Conservation (phyloP, 1,139 yeast species). For the Kodamaea arcana region DNA sequence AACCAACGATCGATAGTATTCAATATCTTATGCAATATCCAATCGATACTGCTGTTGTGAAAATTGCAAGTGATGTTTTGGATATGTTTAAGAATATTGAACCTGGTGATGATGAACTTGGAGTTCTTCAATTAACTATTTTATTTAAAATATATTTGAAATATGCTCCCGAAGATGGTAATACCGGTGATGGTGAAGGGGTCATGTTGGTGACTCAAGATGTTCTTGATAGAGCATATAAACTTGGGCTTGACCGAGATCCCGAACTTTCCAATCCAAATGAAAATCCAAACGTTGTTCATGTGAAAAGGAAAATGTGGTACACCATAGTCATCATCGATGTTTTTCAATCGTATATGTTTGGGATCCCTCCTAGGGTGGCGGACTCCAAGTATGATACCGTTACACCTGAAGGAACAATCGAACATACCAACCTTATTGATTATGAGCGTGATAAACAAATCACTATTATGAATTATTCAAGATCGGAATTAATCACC, state of each 20-base stretch:
- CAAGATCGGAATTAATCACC: constrained; percentile 1
- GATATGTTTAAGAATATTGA: constrained; percentile 6
- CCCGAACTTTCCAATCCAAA: constrained; percentile 10
- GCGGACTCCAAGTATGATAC: constrained; percentile 1
- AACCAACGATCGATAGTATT: constrained; percentile 14
- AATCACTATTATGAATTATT: constrained; percentile 5
- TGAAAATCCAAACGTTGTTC: constrained; percentile 11
- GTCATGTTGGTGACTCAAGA: constrained; percentile 10
- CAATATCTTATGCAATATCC: constrained; percentile 23
- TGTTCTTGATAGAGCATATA: constrained; percentile 12
- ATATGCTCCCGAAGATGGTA: constrained; percentile 17
- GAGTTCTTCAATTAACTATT: constrained; percentile 14
- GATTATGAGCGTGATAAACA: constrained; percentile 9
- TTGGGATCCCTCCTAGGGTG: constrained; percentile 11
- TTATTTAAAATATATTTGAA: constrained; percentile 12
- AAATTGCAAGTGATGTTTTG: constrained; percentile 25
- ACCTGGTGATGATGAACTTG: constrained; percentile 2
- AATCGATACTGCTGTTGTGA: constrained; percentile 27
- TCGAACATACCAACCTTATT: constrained; percentile 8
- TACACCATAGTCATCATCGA: constrained; percentile 11
- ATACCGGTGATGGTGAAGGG: constrained; percentile 15
- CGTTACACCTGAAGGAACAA: constrained; percentile 1
- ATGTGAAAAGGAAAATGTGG: constrained; percentile 17
- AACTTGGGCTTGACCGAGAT: constrained; percentile 14
- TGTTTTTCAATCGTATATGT: constrained; percentile 10